phyloP scores from a whole-genome alignment of 148 eudicot genomes.

The Spergularia marina region DNA sequence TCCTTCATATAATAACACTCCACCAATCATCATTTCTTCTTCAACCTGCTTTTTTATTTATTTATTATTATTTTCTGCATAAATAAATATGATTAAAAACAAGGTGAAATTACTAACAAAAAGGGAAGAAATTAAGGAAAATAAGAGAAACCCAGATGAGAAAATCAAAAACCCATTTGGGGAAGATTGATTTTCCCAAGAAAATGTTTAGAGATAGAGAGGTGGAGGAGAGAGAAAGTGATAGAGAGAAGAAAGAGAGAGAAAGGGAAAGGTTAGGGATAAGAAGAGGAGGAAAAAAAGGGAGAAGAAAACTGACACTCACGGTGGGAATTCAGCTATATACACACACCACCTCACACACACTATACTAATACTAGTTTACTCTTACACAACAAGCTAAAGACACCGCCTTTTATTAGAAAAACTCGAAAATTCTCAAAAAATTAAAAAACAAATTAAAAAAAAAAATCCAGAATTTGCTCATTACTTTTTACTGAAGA shows the following conservation, averaged over 20 bases:
- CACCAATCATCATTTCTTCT: slow-evolving; percentile 26
- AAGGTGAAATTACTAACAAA: neutral
- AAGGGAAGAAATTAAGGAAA: neutral
- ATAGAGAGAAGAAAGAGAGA: slow-evolving; percentile 3
- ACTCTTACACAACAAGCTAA: neutral
- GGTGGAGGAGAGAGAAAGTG: slow-evolving; percentile 20
- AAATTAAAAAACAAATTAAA: neutral
- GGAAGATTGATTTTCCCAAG: slow-evolving; percentile 19
- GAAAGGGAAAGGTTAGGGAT: slow-evolving; percentile 14
- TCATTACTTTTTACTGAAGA: slow-evolving; percentile 57
- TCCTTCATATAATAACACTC: slow-evolving; percentile 7
- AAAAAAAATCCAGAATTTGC: slow-evolving; percentile 46
- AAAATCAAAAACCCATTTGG: slow-evolving; percentile 26
- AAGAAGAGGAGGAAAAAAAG: slow-evolving; percentile 18
- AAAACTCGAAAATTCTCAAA: neutral
- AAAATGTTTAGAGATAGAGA: slow-evolving; percentile 16
- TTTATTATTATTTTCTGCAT: neutral
- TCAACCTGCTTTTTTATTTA: neutral
- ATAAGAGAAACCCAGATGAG: slow-evolving; percentile 17
- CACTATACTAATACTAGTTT: neutral
- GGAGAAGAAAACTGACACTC: slow-evolving; percentile 29
- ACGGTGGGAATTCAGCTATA: slow-evolving; percentile 33
- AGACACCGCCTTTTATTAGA: slow-evolving; percentile 41
- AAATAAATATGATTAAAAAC: neutral
- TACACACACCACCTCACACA: slow-evolving; percentile 28